Evolutionary conservation across 75 land plant species (phyloP).

Genomic region (Isoetes taiwanensis): DNA sequence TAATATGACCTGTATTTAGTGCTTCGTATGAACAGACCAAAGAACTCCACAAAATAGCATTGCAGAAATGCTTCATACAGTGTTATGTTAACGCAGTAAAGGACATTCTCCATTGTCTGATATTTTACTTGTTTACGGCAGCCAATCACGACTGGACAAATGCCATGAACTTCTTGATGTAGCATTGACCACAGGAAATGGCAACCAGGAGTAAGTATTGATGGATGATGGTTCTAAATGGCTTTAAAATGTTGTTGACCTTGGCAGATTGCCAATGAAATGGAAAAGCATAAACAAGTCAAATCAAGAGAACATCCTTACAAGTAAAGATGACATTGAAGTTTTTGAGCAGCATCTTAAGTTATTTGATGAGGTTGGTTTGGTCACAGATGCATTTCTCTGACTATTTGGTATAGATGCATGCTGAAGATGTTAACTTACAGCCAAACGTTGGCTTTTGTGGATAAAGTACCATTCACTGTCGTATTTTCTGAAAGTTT

Average conservation of each 20-base stretch:
- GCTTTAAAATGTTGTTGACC: too few relatives aligned
- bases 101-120: background rate
- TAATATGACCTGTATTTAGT: too few relatives aligned
- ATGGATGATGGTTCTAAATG: background rate
- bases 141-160: slow-evolving; percentile 21
- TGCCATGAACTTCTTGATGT: slow-evolving; percentile 11
- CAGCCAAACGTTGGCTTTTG: background rate
- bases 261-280: too few relatives aligned
- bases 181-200: background rate
- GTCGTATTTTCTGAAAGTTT: slow-evolving; percentile 1
- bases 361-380: slow-evolving; percentile 13
- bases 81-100: too few relatives aligned
- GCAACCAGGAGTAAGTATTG: slow-evolving; percentile 1
- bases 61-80: too few relatives aligned
- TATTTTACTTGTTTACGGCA: background rate
- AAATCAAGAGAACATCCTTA: background rate
- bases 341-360: slow-evolving; percentile 18
- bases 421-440: background rate
- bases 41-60: too few relatives aligned
- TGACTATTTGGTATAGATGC: background rate
- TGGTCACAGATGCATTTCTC: background rate
- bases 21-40: too few relatives aligned
- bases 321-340: slow-evolving; percentile 4
- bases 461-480: background rate
- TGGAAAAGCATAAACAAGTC: too few relatives aligned